Percentiles rank a stretch among this genome's conserved stretches.
Evolutionary conservation across 2,329 filamentous ascomycete species (phyloP).

Genomic region (Fusarium brevicatenulatum): DNA sequence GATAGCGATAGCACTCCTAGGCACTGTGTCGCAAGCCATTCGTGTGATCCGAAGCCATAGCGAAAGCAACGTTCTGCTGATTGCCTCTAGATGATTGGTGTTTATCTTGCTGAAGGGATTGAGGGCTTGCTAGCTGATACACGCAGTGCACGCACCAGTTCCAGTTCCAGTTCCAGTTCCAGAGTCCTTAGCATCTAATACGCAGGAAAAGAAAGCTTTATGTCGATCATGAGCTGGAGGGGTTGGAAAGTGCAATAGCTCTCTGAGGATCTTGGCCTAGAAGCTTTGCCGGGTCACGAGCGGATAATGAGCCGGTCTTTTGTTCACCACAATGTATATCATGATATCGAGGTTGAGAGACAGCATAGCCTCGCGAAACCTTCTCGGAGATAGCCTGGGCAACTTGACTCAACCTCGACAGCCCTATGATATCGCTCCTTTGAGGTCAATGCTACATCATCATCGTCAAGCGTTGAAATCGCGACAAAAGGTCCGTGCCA

Average conservation of each 20-base stretch:
- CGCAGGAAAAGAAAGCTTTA: slow-evolving; percentile 8
- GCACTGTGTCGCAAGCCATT: background rate
- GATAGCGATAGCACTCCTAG: slow-evolving; percentile 23
- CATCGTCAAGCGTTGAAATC: background rate
- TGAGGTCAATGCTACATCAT: slow-evolving; percentile 10
- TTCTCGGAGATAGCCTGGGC: slow-evolving; percentile 1
- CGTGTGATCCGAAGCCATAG: slow-evolving; percentile 8
- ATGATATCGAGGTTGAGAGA: background rate
- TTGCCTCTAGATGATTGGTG: background rate
- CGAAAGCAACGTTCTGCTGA: background rate
- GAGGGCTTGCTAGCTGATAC: slow-evolving; percentile 28
- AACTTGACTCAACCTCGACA: slow-evolving; percentile 10
- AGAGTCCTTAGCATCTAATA: slow-evolving; percentile 8
- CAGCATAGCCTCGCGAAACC: slow-evolving; percentile 6
- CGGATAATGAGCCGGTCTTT: background rate
- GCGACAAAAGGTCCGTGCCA: slow-evolving; percentile 16
- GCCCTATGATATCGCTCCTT: slow-evolving; percentile 18
- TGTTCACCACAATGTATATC: background rate
- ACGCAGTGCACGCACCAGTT: background rate
- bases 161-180: background rate
- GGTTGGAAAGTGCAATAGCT: background rate
- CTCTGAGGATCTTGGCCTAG: background rate
- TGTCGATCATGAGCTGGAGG: slow-evolving; percentile 32
- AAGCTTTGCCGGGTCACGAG: background rate
- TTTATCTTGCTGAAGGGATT: slow-evolving; percentile 4